These are phyloP conservation scores for Papiliotrema flavescens DNA, from an alignment of 1,284 basidiomycete species.

Conservation along the genomic window DNA sequence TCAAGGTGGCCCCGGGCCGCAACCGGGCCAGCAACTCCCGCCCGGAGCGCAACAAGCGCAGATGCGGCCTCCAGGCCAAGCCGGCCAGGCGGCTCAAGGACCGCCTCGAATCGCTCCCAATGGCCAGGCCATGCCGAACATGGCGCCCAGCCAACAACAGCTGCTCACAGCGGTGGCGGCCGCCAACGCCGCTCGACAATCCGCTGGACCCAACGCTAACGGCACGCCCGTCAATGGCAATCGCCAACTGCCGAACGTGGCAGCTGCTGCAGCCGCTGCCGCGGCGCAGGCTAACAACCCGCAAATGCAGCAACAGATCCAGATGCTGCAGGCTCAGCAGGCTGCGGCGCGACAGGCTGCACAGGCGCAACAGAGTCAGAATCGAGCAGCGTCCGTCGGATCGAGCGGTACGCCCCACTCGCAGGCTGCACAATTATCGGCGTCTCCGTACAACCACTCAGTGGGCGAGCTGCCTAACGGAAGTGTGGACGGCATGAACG, in stretches of 20 bases:
- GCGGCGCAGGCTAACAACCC: conserved; percentile 15
- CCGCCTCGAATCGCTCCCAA: conserved; percentile 20
- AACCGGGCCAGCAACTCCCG: conserved; percentile 7
- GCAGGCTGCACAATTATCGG: conserved; percentile 21
- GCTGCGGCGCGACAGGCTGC: conserved; percentile 31
- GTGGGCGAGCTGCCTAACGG: conserved; percentile 21
- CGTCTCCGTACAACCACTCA: conserved; percentile 20
- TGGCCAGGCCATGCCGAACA: conserved; percentile 31
- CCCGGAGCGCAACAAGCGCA: neutral
- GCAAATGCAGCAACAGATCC: conserved; percentile 37
- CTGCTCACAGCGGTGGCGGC: conserved; percentile 41
- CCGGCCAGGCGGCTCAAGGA: conserved; percentile 2
- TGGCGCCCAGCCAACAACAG: conserved; percentile 41
- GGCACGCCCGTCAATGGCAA: conserved; percentile 8
- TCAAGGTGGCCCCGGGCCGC: conserved; percentile 8
- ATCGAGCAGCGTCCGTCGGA: conserved; percentile 11
- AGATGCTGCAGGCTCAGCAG: conserved; percentile 41
- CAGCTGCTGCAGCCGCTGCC: neutral
- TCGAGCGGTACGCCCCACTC: conserved; percentile 21
- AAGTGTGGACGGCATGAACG: conserved; percentile 6
- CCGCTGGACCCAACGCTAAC: conserved; percentile 9
- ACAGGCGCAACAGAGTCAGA: conserved; percentile 17
- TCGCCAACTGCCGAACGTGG: neutral
- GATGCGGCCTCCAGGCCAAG: conserved; percentile 2
- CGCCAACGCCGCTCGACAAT: conserved; percentile 27